phyloP scores from a whole-genome alignment of 176 grass and related monocot species.

The Hordeum vulgare region MorexV3_pseudomolecules_assembly NC_058519.1:631075817-631076316 shows the following conservation, averaged over 20 bases:
- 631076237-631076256: background rate
- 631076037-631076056: background rate
- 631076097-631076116: conserved; percentile 72
- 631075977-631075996: background rate
- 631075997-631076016: background rate
- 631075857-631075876: no score
- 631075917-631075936: no score
- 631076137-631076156: conserved; percentile 63
- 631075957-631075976: background rate
- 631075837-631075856: no score
- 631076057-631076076: conserved; percentile 67
- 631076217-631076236: background rate
- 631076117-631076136: conserved; percentile 67
- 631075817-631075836: no score
- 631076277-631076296: conserved; percentile 57
- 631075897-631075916: no score
- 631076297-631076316: conserved; percentile 75
- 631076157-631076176: conserved; percentile 86
- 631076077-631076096: conserved; percentile 75
- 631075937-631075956: no score
- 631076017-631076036: background rate
- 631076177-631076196: conserved; percentile 35
- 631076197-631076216: background rate
- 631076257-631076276: background rate
- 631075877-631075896: no score